Evolutionary conservation across 2,329 filamentous ascomycete genomes (phyloP), one percentile per base, ranked within the genome.

Genomic region (Corinectria fuckeliana): DNA sequence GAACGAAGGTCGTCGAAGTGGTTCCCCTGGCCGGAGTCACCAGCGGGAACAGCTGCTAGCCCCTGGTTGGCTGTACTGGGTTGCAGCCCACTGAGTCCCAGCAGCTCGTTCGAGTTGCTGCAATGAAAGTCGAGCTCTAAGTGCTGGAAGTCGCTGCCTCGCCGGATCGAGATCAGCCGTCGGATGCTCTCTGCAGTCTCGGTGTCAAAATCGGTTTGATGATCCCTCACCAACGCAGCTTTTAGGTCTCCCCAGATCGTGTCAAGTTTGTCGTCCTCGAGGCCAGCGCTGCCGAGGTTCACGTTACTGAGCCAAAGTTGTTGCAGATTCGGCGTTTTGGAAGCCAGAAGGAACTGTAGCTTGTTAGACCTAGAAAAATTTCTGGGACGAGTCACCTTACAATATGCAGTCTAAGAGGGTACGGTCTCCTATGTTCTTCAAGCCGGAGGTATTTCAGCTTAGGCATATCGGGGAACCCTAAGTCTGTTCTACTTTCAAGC

Each of bases 251-350:
- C 55, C 75, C 75, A 78, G 13, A 71, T 36, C 5, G 49, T 39
- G 26, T 69, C 55, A 50, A 71, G 65, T 18, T 56, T 41, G 3
- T 67, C 50, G 25, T 44, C 34, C 3, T 49, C 44, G 2, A 62
- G 39, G 11, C 55, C 55, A 1, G 41, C 50, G 26, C 52, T 62
- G 5, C 59, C 60, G 9, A 74, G 59, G 7, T 69, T 64, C 2
- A 72, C 62, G 8, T 72, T 71, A 20, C 66, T 65, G 28, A 77
- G 56, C 62, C 67, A 72, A 3, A 77, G 61, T 47, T 77, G 74
- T 50, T 77, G 68, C 11, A 76, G 38, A 1, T 58, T 62, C 10
- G 72, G 74, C n/a, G 69, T 70, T 36, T 69, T 70, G 1, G 45
- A 21, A 18, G 69, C 68, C 5, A 74, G 16, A 9, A 49, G 41